These are phyloP conservation scores for Blepharisma stoltei DNA, from an alignment of 73 alveolate genomes.

Conservation along the genomic window DNA sequence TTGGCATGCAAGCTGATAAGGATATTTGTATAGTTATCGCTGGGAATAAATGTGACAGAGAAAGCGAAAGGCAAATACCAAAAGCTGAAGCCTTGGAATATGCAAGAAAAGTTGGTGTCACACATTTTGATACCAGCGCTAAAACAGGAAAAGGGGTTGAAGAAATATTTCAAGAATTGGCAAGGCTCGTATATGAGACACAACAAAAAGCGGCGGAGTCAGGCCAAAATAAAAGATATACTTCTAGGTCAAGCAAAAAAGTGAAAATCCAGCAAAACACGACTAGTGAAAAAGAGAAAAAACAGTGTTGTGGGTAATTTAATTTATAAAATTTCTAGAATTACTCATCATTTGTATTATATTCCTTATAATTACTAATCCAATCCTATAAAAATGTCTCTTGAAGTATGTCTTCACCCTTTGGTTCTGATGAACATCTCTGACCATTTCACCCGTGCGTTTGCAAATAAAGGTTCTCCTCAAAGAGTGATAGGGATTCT, in stretches of 20 bases:
- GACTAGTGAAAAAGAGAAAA: too few species aligned
- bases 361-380: too few species aligned
- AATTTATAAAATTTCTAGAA: too few species aligned
- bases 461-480: not conserved
- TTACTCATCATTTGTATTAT: too few species aligned
- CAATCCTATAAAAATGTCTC: too few species aligned
- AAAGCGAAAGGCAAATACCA: not conserved
- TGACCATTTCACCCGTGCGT: conserved; percentile 59
- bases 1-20: not conserved
- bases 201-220: too few species aligned
- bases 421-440: conserved; percentile 57
- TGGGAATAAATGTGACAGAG: conserved; percentile 20
- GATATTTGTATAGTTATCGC: not conserved
- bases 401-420: conserved; percentile 45
- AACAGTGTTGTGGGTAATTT: too few species aligned
- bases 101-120: not conserved
- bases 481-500: conserved; percentile 53
- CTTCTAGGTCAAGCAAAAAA: too few species aligned
- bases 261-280: too few species aligned
- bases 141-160: not conserved
- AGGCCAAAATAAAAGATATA: too few species aligned
- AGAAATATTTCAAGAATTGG: not conserved
- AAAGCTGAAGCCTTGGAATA: not conserved
- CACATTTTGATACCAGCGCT: not conserved
- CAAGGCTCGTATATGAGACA: too few species aligned